Conservation (phyloP, 2,329 filamentous ascomycete species). For the Penicillium decumbens region DNA sequence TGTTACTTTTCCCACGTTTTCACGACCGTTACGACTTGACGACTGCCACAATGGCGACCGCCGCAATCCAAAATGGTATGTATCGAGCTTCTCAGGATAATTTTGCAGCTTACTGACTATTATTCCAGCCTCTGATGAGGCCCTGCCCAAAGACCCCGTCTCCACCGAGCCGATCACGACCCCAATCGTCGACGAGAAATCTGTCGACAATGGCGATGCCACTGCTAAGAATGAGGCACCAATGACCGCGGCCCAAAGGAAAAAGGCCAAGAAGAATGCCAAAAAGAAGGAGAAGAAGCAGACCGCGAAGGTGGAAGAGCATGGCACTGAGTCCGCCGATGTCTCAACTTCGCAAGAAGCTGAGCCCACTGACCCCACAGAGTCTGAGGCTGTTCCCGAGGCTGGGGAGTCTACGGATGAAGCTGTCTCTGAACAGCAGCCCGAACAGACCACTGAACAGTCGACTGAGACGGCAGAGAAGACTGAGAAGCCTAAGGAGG, state of each 20-base stretch:
- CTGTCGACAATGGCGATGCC: conserved; percentile 6
- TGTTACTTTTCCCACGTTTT: conserved; percentile 4
- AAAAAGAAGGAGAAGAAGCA: conserved; percentile 24
- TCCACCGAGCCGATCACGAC: conserved; percentile 12
- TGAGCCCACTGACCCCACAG: not conserved
- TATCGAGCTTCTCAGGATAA: not conserved
- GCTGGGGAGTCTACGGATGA: conserved; percentile 4
- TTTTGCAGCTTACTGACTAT: not conserved
- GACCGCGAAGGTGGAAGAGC: not conserved
- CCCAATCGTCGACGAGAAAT: conserved; percentile 13
- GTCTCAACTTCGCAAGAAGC: not conserved
- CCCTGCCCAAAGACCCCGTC: conserved; percentile 18
- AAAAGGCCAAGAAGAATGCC: conserved; percentile 20
- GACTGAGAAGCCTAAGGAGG: too few species aligned
- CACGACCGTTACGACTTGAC: conserved; percentile 25
- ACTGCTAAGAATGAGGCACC: conserved; percentile 7
- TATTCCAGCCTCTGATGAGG: conserved; percentile 16
- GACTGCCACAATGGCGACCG: conserved; percentile 23
- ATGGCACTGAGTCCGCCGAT: not conserved
- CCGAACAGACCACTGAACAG: conserved; percentile 11
- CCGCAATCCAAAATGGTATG: conserved; percentile 21
- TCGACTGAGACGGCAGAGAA: not conserved
- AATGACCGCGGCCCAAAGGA: conserved; percentile 18
- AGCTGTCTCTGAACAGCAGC: conserved; percentile 3
- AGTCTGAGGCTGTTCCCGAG: conserved; percentile 5